phyloP scores from a whole-genome alignment of 805 yeast genomes.

The Candida montana region DNA sequence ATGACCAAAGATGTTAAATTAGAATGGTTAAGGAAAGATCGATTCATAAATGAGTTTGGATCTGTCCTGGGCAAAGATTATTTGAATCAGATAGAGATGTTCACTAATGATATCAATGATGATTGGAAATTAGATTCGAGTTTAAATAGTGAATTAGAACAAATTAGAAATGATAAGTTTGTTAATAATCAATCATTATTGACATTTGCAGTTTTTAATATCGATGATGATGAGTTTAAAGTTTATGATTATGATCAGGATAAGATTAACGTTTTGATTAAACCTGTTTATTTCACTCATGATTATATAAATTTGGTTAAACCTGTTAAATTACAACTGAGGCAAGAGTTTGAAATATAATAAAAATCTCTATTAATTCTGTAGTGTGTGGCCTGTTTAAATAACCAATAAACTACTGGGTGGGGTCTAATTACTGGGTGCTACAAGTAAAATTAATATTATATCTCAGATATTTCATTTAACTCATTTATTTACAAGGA shows the following conservation, averaged over 20 bases:
- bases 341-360: constrained; percentile 2
- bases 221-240: neutral
- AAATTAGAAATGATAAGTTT: neutral
- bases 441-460: no score
- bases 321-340: neutral
- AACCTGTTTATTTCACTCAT: constrained; percentile 1
- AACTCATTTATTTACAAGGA: constrained; percentile 5
- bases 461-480: no score
- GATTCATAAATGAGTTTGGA: neutral
- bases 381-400: no score
- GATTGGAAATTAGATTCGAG: neutral
- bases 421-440: no score
- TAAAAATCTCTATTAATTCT: no score
- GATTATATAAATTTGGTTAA: neutral
- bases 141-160: neutral
- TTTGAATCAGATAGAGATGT: neutral
- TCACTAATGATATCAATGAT: neutral
- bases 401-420: no score
- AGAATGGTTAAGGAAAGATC: neutral
- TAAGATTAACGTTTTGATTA: neutral
- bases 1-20: constrained; percentile 1
- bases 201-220: constrained; percentile 2
- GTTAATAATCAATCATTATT: no score
- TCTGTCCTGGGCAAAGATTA: neutral
- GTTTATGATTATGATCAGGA: constrained; percentile 5